Conservation (phyloP, 352 stramenopile genomes). For the Thalassiosira delicatula region DNA sequence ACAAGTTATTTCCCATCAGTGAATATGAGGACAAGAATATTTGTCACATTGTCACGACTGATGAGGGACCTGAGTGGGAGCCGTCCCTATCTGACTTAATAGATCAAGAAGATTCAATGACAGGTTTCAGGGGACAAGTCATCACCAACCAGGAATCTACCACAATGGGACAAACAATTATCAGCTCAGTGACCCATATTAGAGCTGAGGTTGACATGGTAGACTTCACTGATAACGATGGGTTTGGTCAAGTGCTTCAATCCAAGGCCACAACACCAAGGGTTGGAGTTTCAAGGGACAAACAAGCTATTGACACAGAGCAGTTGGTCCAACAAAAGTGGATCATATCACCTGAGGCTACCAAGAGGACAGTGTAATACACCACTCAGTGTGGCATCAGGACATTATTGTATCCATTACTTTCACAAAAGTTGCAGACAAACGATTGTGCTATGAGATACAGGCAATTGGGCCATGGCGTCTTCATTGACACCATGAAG, state of each 20-base stretch:
- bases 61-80: not conserved
- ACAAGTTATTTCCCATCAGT: too few relatives aligned
- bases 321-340: constrained; percentile 45
- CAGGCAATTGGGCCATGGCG: not conserved
- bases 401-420: constrained; percentile 28
- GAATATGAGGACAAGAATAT: not conserved
- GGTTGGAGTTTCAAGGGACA: too few relatives aligned
- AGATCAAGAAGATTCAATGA: not conserved
- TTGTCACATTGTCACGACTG: not conserved
- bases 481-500: constrained; percentile 44
- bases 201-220: too few relatives aligned
- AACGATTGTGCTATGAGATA: constrained; percentile 48
- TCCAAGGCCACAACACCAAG: not conserved
- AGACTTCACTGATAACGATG: too few relatives aligned
- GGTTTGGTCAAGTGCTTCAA: not conserved
- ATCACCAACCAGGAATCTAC: not conserved
- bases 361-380: constrained; percentile 37
- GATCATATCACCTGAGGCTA: constrained; percentile 43
- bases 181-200: too few relatives aligned
- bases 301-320: constrained; percentile 6
- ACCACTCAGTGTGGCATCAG: constrained; percentile 44
- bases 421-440: constrained; percentile 28
- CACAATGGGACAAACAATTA: not conserved
- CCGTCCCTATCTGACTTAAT: not conserved
- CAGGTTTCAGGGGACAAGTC: not conserved